Base-by-base conservation (phyloP, 225 moss, liverwort and hornwort species). In the Pseudisothecium myosuroides region DNA sequence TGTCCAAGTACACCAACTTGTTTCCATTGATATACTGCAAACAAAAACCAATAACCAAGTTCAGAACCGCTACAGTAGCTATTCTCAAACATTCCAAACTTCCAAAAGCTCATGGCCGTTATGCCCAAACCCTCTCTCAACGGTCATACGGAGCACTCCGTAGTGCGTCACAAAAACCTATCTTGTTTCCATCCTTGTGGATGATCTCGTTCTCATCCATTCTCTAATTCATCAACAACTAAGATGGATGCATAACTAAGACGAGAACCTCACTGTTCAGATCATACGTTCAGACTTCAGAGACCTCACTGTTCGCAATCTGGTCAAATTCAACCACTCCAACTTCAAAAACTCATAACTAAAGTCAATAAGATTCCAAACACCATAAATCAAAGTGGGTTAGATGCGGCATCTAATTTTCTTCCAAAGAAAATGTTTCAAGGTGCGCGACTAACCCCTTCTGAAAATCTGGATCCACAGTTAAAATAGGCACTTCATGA, bases 1-100 rank as follows among this genome's bases (percentile, higher is more conserved):
- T 98, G 91, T 98, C 96, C 66, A 98, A 80, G 90, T 96, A 98
- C 81, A 98, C 98, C 84, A 98, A 72, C 87, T 89, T 92, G 81
- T 90, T 93, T 55, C 95, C 96, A 84, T 95, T 95, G 73, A 98
- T 91, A 43, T 90, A 91, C 98, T 98, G 94, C 88, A 87, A 41
- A 17, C 39, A 26, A 26, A 68, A 45, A 20, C 1, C 1, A 5
- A 45, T 80, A 82, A 73, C 4, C 34, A 58, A 67, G 24, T 14
- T 76, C 58, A 72, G 26, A 17, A 69, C 4, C 68, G 7, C 22
- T 20, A n/a, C n/a, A n/a, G n/a, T n/a, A 52, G 59, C 24, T 20
- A 26, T 39, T 86, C 21, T 37, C 29, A 11, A 64, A n/a, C 63
- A 64, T 60, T 60, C 60, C 47, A 27, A n/a, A n/a, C n/a, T n/a